Evolutionary conservation across 108 stramenopile genomes (phyloP), one percentile per base, ranked within the genome.

Genomic region (Stephanodiscus minutulus): DNA sequence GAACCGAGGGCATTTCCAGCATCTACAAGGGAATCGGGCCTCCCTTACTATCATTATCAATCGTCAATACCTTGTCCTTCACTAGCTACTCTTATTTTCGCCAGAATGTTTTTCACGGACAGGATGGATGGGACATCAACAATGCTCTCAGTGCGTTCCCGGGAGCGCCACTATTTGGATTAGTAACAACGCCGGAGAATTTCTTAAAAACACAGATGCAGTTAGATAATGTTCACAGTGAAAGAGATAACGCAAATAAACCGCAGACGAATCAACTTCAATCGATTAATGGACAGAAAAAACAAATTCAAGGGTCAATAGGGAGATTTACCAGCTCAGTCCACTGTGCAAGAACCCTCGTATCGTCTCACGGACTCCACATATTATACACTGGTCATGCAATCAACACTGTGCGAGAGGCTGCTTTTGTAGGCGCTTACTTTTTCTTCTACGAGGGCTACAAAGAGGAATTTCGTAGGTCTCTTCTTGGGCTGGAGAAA

Each of bases 401-500:
- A 10, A 79, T 94, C 49, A 97, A 97, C 73, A 95, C 94, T 24
- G 55, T 87, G 36, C 85, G 94, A 69, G 96, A 97, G 57, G 77
- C 78, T 20, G 72, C 82, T 24, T 97, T 97, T 77, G 68, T 97
- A 9, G 87, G 89, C 25, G 81, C 82, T 29, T 97, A 97, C 64
- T 97, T 97, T 76, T 90, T 82, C 61, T 83, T 87, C 24, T 97
- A 97, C 71, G 96, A 97, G 82, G 93, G 89, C 24, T 79, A 88
- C 54, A 86, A 84, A 57, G 24, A 53, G 25, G 77, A 76, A 52
- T 70, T 85, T 35, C 60, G 39, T 20, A 64, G 43, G 12, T 33
- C 65, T 27, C 25, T 81, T 13, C 28, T 63, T 7, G 27, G 31
- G 27, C 55, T 53, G 46, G 79, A 74, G 24, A 74, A 69, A 46